Evolutionary conservation across 108 stramenopile genomes (phyloP), one percentile per base, ranked within the genome.

Genomic region (Cyclostephanos invisitatus): DNA sequence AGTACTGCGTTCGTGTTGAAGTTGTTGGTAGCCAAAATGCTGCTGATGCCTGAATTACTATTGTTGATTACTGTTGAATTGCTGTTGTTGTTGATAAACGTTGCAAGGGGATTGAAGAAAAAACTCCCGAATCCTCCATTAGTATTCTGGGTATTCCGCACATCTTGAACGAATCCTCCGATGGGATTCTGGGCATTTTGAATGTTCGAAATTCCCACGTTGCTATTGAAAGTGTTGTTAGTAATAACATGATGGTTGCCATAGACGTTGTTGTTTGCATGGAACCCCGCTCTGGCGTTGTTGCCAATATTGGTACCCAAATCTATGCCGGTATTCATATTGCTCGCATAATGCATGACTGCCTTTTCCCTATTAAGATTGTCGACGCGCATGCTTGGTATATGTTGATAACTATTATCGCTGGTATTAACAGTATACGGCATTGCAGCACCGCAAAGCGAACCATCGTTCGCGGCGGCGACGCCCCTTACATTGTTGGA

Each of bases 61-160:
- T 42, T 42, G 40, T 42, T 42, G 40, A 42, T 11, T 42, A 37
- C 50, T 51, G 48, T 17, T 24, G 32, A 5, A 37, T 9, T 48
- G 63, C 21, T 64, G 11, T 44, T 38, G 49, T 25, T 66, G 64
- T 15, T 66, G 46, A 54, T 67, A 55, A 70, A 70, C 59, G 61
- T 44, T 15, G 58, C 28, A 38, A 70, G 42, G 8, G 70, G 70
- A 49, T 70, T 70, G 42, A 70, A 70, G 37, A 70, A 27, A 42
- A 60, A 70, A 56, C 58, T 54, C 20, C 70, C 70, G 35, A 61
- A 70, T 46, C 56, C 56, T 32, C n/a, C 38, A 22, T 36, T 51
- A 15, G 24, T 42, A 7, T 11, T 46, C 27, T 29, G 42, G 0
- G 40, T 42, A 42, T 42, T 42, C 40, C 40, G 3, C 40, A 42